A percentile compares a stretch with the other conserved stretches of the same genome.
phyloP scores from a whole-genome alignment of 257 asterid genomes.

The Linderniella brevidens region DNA sequence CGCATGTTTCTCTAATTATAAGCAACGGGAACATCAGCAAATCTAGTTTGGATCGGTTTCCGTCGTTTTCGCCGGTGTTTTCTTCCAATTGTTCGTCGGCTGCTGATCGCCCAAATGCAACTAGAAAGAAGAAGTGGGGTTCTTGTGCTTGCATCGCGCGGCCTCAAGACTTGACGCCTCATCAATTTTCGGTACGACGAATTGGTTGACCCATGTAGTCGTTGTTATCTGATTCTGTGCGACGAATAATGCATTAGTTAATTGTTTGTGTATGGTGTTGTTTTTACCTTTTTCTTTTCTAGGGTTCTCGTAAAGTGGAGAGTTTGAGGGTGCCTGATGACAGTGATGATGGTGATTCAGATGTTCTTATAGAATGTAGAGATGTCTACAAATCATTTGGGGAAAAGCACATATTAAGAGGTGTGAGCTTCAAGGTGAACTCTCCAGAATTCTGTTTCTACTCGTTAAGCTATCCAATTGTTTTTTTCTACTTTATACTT shows the following conservation, averaged over 20 bases:
- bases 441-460: no score
- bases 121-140: conserved; percentile 21
- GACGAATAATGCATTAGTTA: neutral
- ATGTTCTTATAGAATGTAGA: conserved; percentile 87
- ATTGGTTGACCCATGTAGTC: no score
- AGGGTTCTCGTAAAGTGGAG: conserved; percentile 35
- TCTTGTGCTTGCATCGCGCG: conserved; percentile 50
- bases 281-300: conserved; percentile 9
- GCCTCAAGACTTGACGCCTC: conserved; percentile 25
- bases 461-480: neutral
- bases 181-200: conserved; percentile 25
- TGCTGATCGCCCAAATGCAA: conserved; percentile 13
- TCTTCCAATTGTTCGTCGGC: no score
- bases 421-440: conserved; percentile 93
- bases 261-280: no score
- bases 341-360: conserved; percentile 37
- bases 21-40: conserved; percentile 11
- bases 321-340: conserved; percentile 12
- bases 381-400: conserved; percentile 91
- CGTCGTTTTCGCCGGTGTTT: conserved; percentile 9
- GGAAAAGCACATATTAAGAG: conserved; percentile 78
- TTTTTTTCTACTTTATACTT: no score
- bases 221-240: neutral
- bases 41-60: conserved; percentile 13
- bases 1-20: conserved; percentile 17